A percentile compares a stretch with the other conserved stretches of the same genome.
These are phyloP conservation scores for Carnegiea gigantea DNA, from an alignment of 179 eudicot genomes.

Conservation along the genomic window DNA sequence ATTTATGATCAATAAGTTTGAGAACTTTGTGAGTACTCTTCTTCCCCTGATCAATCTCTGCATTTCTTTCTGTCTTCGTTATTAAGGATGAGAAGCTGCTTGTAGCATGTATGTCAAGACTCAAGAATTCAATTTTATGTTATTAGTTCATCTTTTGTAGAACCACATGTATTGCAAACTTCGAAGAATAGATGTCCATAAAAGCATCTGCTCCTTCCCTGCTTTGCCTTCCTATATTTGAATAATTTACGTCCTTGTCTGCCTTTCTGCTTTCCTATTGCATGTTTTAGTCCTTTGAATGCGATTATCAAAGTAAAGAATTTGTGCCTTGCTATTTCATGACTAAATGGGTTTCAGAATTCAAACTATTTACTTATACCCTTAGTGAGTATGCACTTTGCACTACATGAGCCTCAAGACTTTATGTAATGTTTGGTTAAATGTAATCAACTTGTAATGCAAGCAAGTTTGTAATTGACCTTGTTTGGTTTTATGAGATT, in stretches of 20 bases:
- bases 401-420: too few species aligned
- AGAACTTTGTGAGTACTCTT: constrained; percentile 67
- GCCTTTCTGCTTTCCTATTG: too few species aligned
- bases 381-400: not conserved
- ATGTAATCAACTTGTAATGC: too few species aligned
- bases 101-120: too few species aligned
- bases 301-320: not conserved
- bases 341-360: not conserved
- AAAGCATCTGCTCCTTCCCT: not conserved
- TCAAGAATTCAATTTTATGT: too few species aligned
- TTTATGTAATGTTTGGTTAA: too few species aligned
- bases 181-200: too few species aligned
- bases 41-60: not conserved
- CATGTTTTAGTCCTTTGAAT: not conserved
- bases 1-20: constrained; percentile 51
- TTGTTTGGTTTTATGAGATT: too few species aligned
- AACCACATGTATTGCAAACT: not conserved
- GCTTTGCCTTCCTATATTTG: not conserved
- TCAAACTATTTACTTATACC: not conserved
- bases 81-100: not conserved
- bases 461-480: too few species aligned
- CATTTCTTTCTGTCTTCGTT: not conserved
- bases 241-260: not conserved
- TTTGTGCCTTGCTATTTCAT: not conserved
- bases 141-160: too few species aligned